A percentile compares a stretch with the other conserved stretches of the same genome.
Evolutionary conservation across 129 eudicot species (phyloP).

Genomic region (Centaurea solstitialis): DNA sequence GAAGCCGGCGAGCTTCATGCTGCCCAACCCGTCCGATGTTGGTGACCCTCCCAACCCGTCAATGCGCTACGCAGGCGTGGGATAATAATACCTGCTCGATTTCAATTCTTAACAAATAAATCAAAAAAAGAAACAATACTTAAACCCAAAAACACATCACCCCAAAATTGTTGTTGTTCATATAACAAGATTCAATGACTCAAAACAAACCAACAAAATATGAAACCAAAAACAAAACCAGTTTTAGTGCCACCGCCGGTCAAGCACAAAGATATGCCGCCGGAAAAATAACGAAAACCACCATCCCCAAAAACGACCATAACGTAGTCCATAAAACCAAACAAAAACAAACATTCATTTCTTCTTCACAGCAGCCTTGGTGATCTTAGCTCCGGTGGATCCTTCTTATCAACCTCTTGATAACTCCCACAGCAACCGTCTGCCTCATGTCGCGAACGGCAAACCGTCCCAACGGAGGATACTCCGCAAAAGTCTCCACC

Average conservation of each 20-base stretch:
- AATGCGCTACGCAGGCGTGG: too few species aligned
- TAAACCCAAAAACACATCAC: too few species aligned
- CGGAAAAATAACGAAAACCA: conserved; percentile 1
- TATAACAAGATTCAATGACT: neutral
- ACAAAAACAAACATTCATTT: conserved; percentile 4
- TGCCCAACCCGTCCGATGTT: too few species aligned
- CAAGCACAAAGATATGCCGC: neutral
- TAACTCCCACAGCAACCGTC: conserved; percentile 20
- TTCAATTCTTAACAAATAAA: too few species aligned
- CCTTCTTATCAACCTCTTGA: conserved; percentile 21
- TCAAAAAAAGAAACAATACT: too few species aligned
- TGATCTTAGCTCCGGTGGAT: conserved; percentile 25
- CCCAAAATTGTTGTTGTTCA: neutral
- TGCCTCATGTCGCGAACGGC: conserved; percentile 24
- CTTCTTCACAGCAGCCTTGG: conserved; percentile 20
- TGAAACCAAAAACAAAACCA: neutral
- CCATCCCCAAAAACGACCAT: neutral
- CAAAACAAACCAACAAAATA: neutral
- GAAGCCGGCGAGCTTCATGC: too few species aligned
- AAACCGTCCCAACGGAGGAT: conserved; percentile 22
- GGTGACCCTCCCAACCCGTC: too few species aligned
- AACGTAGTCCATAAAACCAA: neutral
- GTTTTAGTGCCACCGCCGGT: neutral
- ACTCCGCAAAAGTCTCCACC: conserved; percentile 17
- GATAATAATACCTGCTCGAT: too few species aligned